phyloP scores from a whole-genome alignment of 2,329 filamentous ascomycete species.

The Arachnopeziza araneosa region DNA sequence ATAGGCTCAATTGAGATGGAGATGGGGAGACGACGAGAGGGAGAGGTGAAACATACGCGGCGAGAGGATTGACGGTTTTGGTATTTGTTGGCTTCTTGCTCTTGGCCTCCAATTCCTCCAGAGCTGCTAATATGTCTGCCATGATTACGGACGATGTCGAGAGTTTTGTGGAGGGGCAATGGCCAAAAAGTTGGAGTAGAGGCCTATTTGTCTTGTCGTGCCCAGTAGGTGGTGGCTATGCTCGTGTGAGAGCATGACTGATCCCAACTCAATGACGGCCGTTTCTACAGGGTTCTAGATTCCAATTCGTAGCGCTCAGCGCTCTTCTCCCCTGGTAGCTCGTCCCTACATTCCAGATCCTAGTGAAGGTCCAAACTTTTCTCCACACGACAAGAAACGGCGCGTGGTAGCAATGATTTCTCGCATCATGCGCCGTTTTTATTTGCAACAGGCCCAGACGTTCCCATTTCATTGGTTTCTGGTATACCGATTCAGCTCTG shows the following conservation, averaged over 20 bases:
- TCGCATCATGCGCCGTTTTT: neutral
- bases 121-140: conserved; percentile 4
- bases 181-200: neutral
- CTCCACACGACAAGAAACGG: neutral
- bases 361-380: neutral
- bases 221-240: neutral
- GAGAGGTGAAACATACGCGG: neutral
- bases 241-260: neutral
- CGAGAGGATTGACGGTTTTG: conserved; percentile 3
- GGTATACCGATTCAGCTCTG: neutral
- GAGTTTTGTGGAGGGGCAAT: neutral
- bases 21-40: neutral
- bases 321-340: neutral
- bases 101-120: conserved; percentile 3
- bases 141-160: neutral
- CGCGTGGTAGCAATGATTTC: neutral
- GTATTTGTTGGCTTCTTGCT: conserved; percentile 6
- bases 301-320: neutral
- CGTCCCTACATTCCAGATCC: neutral
- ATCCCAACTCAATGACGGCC: neutral
- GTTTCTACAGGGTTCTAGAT: neutral
- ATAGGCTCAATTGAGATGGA: neutral
- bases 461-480: no score
- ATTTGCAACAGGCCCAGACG: neutral
- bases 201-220: neutral